Evolutionary conservation across 1,284 basidiomycete genomes (phyloP).

Genomic region (Xerocomus alliaceus): DNA sequence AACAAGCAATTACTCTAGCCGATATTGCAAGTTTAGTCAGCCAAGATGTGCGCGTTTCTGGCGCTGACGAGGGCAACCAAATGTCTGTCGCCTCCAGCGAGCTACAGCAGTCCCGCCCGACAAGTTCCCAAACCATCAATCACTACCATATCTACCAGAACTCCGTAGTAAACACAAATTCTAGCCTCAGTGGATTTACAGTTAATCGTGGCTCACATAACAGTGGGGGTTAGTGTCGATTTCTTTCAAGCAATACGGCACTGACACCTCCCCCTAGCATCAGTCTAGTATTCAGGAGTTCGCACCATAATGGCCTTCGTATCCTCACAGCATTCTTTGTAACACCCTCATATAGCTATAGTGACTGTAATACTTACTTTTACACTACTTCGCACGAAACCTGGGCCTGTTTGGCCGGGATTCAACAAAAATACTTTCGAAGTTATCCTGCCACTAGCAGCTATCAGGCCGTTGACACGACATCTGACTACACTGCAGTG

Average conservation of each 20-base stretch:
- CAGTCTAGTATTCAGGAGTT: too few species aligned
- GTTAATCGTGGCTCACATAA: not conserved
- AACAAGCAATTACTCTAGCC: slow-evolving; percentile 12
- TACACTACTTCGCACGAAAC: too few species aligned
- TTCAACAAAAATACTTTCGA: too few species aligned
- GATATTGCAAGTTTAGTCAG: slow-evolving; percentile 7
- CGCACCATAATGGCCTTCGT: too few species aligned
- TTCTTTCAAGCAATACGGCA: not conserved
- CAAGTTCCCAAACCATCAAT: not conserved
- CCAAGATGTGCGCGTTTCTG: not conserved
- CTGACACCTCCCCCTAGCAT: slow-evolving; percentile 4
- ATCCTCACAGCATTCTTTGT: too few species aligned
- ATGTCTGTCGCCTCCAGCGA: not conserved
- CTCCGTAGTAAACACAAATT: slow-evolving; percentile 13
- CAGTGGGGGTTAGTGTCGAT: slow-evolving; percentile 14
- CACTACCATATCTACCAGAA: slow-evolving; percentile 3
- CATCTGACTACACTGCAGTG: too few species aligned
- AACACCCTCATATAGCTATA: too few species aligned
- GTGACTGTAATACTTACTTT: too few species aligned
- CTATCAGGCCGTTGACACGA: too few species aligned
- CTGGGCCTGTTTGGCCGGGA: too few species aligned
- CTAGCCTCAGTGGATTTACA: not conserved
- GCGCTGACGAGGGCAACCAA: not conserved
- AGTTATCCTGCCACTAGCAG: too few species aligned
- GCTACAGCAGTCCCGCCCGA: not conserved